These are phyloP conservation scores for Aspergillus heteromorphus DNA, from an alignment of 495 filamentous ascomycete species.

Conservation along the genomic window DNA sequence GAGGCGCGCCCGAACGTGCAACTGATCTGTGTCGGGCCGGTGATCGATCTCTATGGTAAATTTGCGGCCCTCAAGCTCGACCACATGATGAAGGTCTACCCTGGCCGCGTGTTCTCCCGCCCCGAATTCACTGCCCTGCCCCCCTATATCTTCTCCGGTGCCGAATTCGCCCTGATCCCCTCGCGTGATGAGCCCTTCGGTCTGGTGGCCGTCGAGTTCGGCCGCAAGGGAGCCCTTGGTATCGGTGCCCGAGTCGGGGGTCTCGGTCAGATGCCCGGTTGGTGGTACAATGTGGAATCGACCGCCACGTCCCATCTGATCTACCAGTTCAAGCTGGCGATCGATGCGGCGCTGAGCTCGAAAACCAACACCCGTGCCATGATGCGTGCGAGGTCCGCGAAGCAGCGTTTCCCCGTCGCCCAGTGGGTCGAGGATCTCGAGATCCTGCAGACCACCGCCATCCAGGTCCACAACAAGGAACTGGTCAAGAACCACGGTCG, in stretches of 20 bases:
- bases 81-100: constrained; percentile 66
- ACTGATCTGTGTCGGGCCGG: constrained; percentile 63
- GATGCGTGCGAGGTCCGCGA: constrained; percentile 69
- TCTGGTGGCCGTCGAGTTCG: constrained; percentile 73
- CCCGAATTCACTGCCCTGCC: constrained; percentile 71
- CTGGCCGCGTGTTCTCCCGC: constrained; percentile 65
- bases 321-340: constrained; percentile 65
- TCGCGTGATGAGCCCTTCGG: constrained; percentile 77
- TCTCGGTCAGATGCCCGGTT: constrained; percentile 75
- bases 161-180: constrained; percentile 74
- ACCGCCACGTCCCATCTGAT: constrained; percentile 62
- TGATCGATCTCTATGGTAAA: constrained; percentile 73
- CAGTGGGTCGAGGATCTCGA: constrained; percentile 63
- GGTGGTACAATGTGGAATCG: constrained; percentile 64
- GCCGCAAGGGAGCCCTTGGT: constrained; percentile 69
- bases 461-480: constrained; percentile 42
- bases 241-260: constrained; percentile 62
- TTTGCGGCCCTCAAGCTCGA: constrained; percentile 71
- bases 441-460: constrained; percentile 51
- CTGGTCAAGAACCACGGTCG: constrained; percentile 26
- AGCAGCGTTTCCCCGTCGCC: constrained; percentile 71
- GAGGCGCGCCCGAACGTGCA: constrained; percentile 62
- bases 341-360: constrained; percentile 59
- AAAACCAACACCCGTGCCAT: constrained; percentile 50
- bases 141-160: constrained; percentile 71